These are phyloP conservation scores for Delonix regia DNA, from an alignment of 306 rosid species.

Conservation along the genomic window DNA sequence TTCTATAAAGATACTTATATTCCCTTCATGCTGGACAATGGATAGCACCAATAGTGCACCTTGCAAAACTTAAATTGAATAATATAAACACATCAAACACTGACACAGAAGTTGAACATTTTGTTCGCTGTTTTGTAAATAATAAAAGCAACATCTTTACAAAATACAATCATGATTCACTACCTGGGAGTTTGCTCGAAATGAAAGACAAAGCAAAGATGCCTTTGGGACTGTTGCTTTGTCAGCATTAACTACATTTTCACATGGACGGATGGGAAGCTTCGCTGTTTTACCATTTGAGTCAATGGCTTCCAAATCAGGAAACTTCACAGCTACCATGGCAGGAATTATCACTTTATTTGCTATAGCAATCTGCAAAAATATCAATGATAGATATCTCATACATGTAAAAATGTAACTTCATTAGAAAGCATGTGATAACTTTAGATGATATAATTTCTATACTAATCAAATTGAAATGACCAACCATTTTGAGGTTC, in stretches of 20 bases:
- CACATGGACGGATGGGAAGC: slow-evolving; percentile 61
- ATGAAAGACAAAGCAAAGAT: slow-evolving; percentile 73
- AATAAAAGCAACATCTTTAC: slow-evolving; percentile 16
- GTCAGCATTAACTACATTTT: slow-evolving; percentile 40
- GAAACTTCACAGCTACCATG: slow-evolving; percentile 70
- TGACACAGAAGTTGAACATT: slow-evolving; percentile 1
- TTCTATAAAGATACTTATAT: slow-evolving; percentile 2
- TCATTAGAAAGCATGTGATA: slow-evolving; percentile 20
- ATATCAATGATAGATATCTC: slow-evolving; percentile 20
- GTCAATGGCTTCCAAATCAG: slow-evolving; percentile 66
- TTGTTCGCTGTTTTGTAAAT: slow-evolving; percentile 8
- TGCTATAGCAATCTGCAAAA: slow-evolving; percentile 65
- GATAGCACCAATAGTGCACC: slow-evolving; percentile 9
- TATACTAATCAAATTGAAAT: slow-evolving; percentile 13
- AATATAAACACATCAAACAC: slow-evolving; percentile 11
- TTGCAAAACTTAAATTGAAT: not conserved
- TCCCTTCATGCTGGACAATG: not conserved
- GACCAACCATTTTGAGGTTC: not conserved
- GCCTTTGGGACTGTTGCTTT: slow-evolving; percentile 57
- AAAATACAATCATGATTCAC: slow-evolving; percentile 20
- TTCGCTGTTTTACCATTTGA: slow-evolving; percentile 62
- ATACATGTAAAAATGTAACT: slow-evolving; percentile 11
- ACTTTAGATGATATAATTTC: not conserved
- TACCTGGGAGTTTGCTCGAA: slow-evolving; percentile 89
- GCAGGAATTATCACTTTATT: slow-evolving; percentile 81